phyloP scores from a whole-genome alignment of 495 filamentous ascomycete genomes.

The Cladorrhinum samala region DNA sequence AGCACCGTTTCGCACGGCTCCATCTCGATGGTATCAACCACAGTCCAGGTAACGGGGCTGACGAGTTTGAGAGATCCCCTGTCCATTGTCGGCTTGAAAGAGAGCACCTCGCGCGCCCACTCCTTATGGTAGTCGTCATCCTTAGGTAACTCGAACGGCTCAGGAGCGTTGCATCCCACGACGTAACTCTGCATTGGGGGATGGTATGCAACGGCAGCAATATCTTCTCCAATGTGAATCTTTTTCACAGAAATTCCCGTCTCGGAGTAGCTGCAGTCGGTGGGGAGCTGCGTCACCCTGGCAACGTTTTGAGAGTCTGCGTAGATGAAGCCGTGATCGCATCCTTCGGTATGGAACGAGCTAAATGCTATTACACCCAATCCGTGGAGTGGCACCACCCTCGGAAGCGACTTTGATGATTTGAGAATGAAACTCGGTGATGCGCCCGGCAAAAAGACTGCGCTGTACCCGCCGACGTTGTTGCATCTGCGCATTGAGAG shows the following conservation, averaged over 20 bases:
- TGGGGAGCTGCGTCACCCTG: constrained; percentile 60
- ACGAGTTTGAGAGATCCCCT: constrained; percentile 67
- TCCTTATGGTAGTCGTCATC: constrained; percentile 77
- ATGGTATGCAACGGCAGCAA: constrained; percentile 72
- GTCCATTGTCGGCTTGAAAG: constrained; percentile 61
- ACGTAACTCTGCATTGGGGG: constrained; percentile 67
- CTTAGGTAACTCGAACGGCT: constrained; percentile 74
- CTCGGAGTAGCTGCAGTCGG: constrained; percentile 56
- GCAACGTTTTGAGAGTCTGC: constrained; percentile 61
- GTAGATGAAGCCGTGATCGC: constrained; percentile 75
- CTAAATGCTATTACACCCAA: constrained; percentile 59
- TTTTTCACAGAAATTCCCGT: constrained; percentile 64
- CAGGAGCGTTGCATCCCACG: constrained; percentile 57
- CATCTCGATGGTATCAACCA: constrained; percentile 68
- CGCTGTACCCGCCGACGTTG: constrained; percentile 67
- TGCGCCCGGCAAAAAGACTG: constrained; percentile 72
- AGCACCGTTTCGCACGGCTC: constrained; percentile 69
- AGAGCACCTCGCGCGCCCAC: constrained; percentile 60
- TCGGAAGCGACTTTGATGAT: constrained; percentile 65
- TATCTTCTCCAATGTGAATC: constrained; percentile 60
- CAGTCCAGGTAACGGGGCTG: constrained; percentile 64
- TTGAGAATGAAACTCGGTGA: constrained; percentile 76
- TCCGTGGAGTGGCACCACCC: constrained; percentile 63
- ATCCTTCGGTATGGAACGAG: constrained; percentile 64
- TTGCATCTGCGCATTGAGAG: constrained; percentile 54